Conservation (phyloP, 208 protist species). For the Leishmania arabica region DNA sequence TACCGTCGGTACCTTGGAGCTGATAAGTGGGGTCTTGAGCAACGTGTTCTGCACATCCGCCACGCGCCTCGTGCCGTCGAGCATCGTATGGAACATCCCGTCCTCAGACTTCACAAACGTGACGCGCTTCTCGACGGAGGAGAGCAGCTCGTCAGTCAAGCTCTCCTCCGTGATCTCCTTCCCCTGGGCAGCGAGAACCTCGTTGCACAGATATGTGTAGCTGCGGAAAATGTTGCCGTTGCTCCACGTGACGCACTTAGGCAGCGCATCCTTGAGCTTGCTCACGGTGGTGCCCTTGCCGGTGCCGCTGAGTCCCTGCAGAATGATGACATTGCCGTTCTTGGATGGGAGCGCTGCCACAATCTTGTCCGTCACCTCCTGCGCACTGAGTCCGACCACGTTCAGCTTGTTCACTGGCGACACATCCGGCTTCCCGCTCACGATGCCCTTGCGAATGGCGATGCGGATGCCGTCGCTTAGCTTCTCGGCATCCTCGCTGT, state of each 20-base stretch:
- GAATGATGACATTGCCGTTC: slow-evolving; percentile 85
- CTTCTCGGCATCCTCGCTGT: slow-evolving; percentile 89
- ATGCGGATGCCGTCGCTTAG: slow-evolving; percentile 86
- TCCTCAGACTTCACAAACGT: slow-evolving; percentile 67
- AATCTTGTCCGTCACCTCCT: slow-evolving; percentile 82
- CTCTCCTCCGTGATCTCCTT: slow-evolving; percentile 49
- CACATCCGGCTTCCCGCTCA: slow-evolving; percentile 46
- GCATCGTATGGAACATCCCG: slow-evolving; percentile 64
- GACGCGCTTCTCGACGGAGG: slow-evolving; percentile 58
- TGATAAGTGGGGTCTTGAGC: slow-evolving; percentile 84
- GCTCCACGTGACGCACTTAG: slow-evolving; percentile 88
- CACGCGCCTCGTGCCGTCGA: slow-evolving; percentile 71
- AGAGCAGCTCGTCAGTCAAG: slow-evolving; percentile 66
- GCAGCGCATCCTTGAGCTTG: slow-evolving; percentile 73
- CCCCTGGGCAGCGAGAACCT: slow-evolving; percentile 52
- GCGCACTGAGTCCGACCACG: slow-evolving; percentile 71
- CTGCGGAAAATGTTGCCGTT: slow-evolving; percentile 94
- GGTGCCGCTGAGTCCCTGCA: slow-evolving; percentile 91
- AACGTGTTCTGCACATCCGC: slow-evolving; percentile 87
- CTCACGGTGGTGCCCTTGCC: slow-evolving; percentile 91
- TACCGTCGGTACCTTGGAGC: slow-evolving; percentile 80
- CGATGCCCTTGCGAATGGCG: slow-evolving; percentile 68
- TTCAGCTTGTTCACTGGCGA: slow-evolving; percentile 52
- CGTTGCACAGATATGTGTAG: slow-evolving; percentile 83
- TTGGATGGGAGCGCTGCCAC: slow-evolving; percentile 48